Conservation (phyloP, 768 basidiomycete genomes). For the Suillus variegatus region DNA sequence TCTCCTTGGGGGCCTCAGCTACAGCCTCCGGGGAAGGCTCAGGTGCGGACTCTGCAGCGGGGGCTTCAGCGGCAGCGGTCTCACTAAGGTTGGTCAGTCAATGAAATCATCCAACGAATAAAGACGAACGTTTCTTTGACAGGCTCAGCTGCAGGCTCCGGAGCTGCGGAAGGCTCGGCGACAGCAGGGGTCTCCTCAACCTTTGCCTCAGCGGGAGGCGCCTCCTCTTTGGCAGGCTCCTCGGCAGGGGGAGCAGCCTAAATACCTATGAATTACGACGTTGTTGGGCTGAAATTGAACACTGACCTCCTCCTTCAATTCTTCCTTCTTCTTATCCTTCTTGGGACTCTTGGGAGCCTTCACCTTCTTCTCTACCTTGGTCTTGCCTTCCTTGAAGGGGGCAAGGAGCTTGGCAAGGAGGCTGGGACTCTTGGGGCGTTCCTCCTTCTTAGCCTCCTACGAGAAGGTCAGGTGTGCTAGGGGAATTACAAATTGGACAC, state of each 20-base stretch:
- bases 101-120: conserved; percentile 4
- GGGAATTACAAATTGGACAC: conserved; percentile 12
- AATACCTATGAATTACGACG: neutral
- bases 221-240: conserved; percentile 38
- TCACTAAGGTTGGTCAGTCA: conserved; percentile 37
- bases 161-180: conserved; percentile 29
- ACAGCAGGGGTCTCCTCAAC: conserved; percentile 47
- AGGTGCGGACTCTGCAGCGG: conserved; percentile 26
- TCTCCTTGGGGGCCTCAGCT: conserved; percentile 48
- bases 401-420: conserved; percentile 78
- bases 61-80: conserved; percentile 34
- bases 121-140: conserved; percentile 70
- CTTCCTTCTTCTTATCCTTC: conserved; percentile 83
- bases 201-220: conserved; percentile 31
- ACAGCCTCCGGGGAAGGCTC: conserved; percentile 35
- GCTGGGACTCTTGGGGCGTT: conserved; percentile 78
- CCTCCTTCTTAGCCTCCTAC: conserved; percentile 64
- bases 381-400: conserved; percentile 63
- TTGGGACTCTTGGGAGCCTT: conserved; percentile 73
- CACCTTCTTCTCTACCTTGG: conserved; percentile 58
- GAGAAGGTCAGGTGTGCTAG: conserved; percentile 13
- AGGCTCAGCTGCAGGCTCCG: conserved; percentile 48
- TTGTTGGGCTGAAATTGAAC: conserved; percentile 6
- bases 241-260: conserved; percentile 32
- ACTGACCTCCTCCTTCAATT: conserved; percentile 49